Base-by-base conservation (phyloP, 805 yeast genomes). In the Nakazawaea wickerhamii region DNA sequence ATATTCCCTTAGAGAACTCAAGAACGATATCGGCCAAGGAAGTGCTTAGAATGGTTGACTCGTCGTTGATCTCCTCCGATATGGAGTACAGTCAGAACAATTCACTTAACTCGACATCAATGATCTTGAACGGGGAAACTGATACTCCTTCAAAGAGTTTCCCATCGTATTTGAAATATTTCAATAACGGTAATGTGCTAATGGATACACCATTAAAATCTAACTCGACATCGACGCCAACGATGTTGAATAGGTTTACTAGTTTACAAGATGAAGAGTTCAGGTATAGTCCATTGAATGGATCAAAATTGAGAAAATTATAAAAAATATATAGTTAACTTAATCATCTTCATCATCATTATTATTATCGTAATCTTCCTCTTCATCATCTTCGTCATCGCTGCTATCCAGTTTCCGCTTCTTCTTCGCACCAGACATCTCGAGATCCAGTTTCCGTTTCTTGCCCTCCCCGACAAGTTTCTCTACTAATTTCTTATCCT, bases 21-120 rank as follows among this genome's bases (percentile, higher is more conserved):
- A 57, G 57, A 59, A 60, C 64, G 3, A 56, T 64, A 8, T 58
- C 65, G 4, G 65, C 64, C 5, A 56, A 56, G 31, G 67, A 63
- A 2, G 62, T 64, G 4, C 47, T 64, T 50, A 52, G 59, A 15
- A 63, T 64, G 67, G 68, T 64, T 33, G 68, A 64, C 44, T 64
- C 62, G 27, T 60, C 67, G 14, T 51, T 64, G 30, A 63, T 64
- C 15, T 60, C 64, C 4, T 59, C 64, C 43, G 68, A 64, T 47
- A 61, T 63, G 6, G 52, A 49, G 13, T 28, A 28, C 15, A 40
- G 40, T 8, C 36, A 33, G 13, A 38, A 26, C 30, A 37, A 22
- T 26, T 19, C 25, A 9, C 9, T 25, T 19, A 42, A 41, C 3
- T 21, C 45, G 2, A 30, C 35, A n/a, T 27, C 35, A 9, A 7